Percentiles rank a stretch among this genome's conserved stretches.
These are phyloP conservation scores for Mycena rosella DNA, from an alignment of 768 basidiomycete species.

Conservation along the genomic window DNA sequence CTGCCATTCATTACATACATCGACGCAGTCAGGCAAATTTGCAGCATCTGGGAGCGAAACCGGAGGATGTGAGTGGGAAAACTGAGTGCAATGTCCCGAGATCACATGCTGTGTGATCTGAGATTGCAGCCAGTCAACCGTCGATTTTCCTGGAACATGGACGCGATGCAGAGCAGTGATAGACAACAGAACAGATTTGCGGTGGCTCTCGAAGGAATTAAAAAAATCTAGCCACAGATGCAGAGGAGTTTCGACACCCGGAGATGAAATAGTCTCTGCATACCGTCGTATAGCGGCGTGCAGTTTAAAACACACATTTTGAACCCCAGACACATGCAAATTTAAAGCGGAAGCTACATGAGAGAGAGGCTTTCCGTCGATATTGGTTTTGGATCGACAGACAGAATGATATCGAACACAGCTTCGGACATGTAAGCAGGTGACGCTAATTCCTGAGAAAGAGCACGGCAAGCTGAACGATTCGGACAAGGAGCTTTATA, in stretches of 20 bases:
- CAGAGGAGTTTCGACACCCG: too few species aligned
- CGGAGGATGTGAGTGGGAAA: background rate
- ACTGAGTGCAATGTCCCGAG: slow-evolving; percentile 5
- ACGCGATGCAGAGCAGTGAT: slow-evolving; percentile 17
- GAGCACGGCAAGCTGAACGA: slow-evolving; percentile 1
- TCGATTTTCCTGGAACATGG: background rate
- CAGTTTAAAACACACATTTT: slow-evolving; percentile 18
- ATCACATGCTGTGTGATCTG: too few species aligned
- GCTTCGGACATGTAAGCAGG: slow-evolving; percentile 3
- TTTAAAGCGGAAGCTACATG: slow-evolving; percentile 18
- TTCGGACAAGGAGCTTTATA: background rate
- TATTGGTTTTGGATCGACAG: slow-evolving; percentile 8
- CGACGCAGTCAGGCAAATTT: background rate
- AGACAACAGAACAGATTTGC: background rate
- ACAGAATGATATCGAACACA: too few species aligned
- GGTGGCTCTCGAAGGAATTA: slow-evolving; percentile 9
- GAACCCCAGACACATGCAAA: background rate
- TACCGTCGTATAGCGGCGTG: background rate
- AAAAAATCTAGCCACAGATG: slow-evolving; percentile 16
- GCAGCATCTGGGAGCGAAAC: background rate
- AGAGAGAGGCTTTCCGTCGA: slow-evolving; percentile 12
- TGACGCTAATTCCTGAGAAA: background rate
- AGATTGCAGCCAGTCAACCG: too few species aligned
- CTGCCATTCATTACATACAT: slow-evolving; percentile 14
- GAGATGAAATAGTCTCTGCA: too few species aligned